phyloP scores from a whole-genome alignment of 441 rosid genomes.

The Bruguiera hainesii region DNA sequence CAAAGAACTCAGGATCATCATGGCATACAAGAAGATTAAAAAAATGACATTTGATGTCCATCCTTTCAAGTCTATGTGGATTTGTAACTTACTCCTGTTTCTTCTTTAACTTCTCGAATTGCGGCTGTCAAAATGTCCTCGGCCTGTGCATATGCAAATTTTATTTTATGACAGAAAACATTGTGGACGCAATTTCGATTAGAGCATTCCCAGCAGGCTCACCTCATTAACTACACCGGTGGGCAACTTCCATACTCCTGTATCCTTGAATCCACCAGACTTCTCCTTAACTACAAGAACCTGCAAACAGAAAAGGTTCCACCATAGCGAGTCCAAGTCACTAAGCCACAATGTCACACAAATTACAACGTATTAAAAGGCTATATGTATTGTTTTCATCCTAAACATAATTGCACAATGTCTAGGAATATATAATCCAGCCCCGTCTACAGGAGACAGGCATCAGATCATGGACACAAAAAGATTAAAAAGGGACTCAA shows the following conservation, averaged over 20 bases:
- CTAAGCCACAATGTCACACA: neutral
- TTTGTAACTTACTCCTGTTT: constrained; percentile 58
- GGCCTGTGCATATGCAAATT: constrained; percentile 39
- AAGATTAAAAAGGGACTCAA: neutral
- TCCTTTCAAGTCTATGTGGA: neutral
- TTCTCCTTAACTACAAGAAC: constrained; percentile 76
- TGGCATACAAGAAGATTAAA: neutral
- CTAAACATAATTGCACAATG: neutral
- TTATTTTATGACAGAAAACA: neutral
- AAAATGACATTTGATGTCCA: neutral
- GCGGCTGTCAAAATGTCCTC: constrained; percentile 63
- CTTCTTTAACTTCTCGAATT: constrained; percentile 74
- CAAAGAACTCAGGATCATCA: constrained; percentile 3
- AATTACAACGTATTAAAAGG: neutral
- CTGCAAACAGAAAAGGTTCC: constrained; percentile 25
- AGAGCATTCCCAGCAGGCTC: neutral
- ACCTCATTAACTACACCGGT: constrained; percentile 74
- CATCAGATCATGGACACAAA: neutral
- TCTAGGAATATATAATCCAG: too few species aligned
- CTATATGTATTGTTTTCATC: neutral
- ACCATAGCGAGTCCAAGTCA: neutral
- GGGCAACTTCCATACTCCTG: constrained; percentile 65
- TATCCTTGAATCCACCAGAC: constrained; percentile 50
- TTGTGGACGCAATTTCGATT: neutral
- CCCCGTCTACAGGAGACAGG: neutral